Base-by-base conservation (phyloP, 129 eudicot species). In the Centaurea solstitialis region DNA sequence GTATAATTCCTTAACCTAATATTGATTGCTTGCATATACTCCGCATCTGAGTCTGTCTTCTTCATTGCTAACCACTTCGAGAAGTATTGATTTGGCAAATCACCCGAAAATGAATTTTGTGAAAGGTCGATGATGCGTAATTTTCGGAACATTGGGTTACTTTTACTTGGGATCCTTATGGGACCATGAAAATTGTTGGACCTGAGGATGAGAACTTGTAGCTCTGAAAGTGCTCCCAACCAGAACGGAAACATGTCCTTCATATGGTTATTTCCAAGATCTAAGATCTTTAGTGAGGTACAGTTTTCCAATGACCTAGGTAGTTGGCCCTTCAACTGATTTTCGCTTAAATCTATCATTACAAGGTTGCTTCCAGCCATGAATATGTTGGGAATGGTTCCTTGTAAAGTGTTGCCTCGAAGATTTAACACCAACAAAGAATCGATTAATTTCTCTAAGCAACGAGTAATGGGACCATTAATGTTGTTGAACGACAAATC, bases 401-500 rank as follows among this genome's bases (percentile, higher is more conserved):
- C 87, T 7, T 65, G 82, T 7, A 84, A 84, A 22, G 9, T 50
- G 77, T 84, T 84, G 13, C 68, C 12, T 35, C 57, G 50, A 17
- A 84, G 65, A 59, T 79, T 75, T 43, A 84, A 3, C 21, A 79
- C 77, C 10, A 47, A 8, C 64, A 83, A 61, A 0, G 80, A 50
- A 13, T 62, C 59, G 23, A 37, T 73, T 21, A 83, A 12, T 23
- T 41, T 72, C 41, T 20, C 75, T 26, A 84, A 74, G 47, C 87
- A 84, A 47, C 73, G 66, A 35, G 84, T 83, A 66, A 84, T 23
- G 18, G 65, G 12, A 23, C 87, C 87, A 57, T 10, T 79, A 9
- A 84, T 74, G 64, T 73, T 74, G 72, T 79, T 84, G n/a, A 68
- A 79, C 2, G 83, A 78, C 61, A 84, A 67, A 67, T 79, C 83